These are phyloP conservation scores for Lachancea dasiensis DNA, from an alignment of 805 yeast genomes.

Conservation along the genomic window DNA sequence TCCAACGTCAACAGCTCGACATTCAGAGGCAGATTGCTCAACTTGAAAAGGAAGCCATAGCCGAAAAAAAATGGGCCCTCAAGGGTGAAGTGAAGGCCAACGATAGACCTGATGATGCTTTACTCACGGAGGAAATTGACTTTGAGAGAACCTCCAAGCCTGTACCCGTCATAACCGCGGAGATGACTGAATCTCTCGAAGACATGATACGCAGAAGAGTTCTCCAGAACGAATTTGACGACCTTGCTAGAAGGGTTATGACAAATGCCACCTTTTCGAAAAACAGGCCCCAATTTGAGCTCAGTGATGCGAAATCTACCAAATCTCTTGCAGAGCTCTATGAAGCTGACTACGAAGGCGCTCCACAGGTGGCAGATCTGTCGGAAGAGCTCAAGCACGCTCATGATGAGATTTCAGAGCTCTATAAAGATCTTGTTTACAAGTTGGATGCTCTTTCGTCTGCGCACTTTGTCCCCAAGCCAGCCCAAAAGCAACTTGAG, in stretches of 20 bases:
- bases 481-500: slow-evolving; percentile 70
- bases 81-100: slow-evolving; percentile 84
- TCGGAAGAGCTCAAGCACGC: slow-evolving; percentile 62
- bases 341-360: slow-evolving; percentile 74
- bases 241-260: slow-evolving; percentile 66
- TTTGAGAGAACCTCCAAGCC: slow-evolving; percentile 94
- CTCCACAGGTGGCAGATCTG: slow-evolving; percentile 41
- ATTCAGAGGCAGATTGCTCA: slow-evolving; percentile 70
- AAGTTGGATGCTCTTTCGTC: slow-evolving; percentile 85
- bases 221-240: slow-evolving; percentile 71
- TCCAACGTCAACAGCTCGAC: slow-evolving; percentile 74
- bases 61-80: slow-evolving; percentile 89
- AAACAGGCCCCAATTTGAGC: slow-evolving; percentile 49
- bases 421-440: slow-evolving; percentile 57
- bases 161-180: slow-evolving; percentile 89
- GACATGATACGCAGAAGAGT: slow-evolving; percentile 84
- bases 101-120: slow-evolving; percentile 78
- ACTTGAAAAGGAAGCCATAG: slow-evolving; percentile 81
- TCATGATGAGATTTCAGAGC: slow-evolving; percentile 68
- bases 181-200: slow-evolving; percentile 78
- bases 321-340: slow-evolving; percentile 89
- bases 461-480: slow-evolving; percentile 92
- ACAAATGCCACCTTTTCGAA: slow-evolving; percentile 60
- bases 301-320: slow-evolving; percentile 75
- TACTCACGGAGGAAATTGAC: slow-evolving; percentile 74